These are phyloP conservation scores for Schwanniomyces yamadae DNA, from an alignment of 805 yeast genomes.

Conservation along the genomic window DNA sequence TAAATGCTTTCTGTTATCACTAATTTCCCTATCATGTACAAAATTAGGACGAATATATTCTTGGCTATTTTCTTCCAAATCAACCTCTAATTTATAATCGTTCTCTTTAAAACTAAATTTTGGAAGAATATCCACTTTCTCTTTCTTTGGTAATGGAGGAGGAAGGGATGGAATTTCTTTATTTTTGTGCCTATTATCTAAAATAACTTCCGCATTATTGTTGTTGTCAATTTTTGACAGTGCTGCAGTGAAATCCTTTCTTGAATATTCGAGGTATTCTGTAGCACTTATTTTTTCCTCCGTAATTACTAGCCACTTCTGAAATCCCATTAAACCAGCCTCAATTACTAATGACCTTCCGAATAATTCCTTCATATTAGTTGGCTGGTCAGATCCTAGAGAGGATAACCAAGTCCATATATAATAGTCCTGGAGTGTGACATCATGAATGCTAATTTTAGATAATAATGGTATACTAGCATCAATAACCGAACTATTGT, in stretches of 20 bases:
- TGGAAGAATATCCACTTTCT: conserved; percentile 9
- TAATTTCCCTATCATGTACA: conserved; percentile 11
- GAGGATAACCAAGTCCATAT: conserved; percentile 91
- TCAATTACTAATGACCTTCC: conserved; percentile 83
- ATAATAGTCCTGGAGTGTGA: conserved; percentile 80
- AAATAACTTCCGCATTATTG: no score
- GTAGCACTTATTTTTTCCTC: conserved; percentile 54
- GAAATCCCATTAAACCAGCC: conserved; percentile 74
- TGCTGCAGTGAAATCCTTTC: not conserved
- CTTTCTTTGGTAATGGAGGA: conserved; percentile 21
- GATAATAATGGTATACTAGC: conserved; percentile 39
- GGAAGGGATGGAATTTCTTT: conserved; percentile 26
- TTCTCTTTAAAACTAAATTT: conserved; percentile 19
- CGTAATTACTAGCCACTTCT: conserved; percentile 75
- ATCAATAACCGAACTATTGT: conserved; percentile 12
- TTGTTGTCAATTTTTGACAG: conserved; percentile 4
- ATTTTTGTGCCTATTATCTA: conserved; percentile 13
- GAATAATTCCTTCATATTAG: conserved; percentile 61
- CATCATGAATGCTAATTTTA: conserved; percentile 48
- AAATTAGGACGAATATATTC: conserved; percentile 11
- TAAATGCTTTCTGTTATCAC: conserved; percentile 24
- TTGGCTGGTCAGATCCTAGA: conserved; percentile 70
- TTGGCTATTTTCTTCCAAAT: not conserved
- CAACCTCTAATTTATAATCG: conserved; percentile 16
- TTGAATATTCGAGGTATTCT: conserved; percentile 22